Evolutionary conservation across 1,284 basidiomycete species (phyloP), one percentile per base, ranked within the genome.

Genomic region (Marasmius tenuissimus): DNA sequence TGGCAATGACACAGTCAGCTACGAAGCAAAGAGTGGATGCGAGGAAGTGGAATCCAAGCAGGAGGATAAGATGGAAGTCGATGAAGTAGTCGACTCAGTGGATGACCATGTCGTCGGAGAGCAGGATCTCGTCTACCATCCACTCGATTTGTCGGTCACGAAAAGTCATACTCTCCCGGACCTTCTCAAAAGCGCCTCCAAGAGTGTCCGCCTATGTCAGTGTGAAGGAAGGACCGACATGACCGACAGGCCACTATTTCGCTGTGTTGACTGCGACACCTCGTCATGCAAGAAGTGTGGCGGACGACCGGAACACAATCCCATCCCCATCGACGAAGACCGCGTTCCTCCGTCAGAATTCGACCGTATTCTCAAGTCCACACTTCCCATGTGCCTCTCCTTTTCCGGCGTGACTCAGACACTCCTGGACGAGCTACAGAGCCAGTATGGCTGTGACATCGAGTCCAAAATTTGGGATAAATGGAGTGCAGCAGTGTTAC

Each of bases 141-240:
- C 87, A 0, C 79, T 97, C 27, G 88, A 96, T 70, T 79, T 97
- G 22, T 84, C 88, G 0, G 81, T 85, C 57, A 82, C 83, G 0
- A 75, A 78, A 18, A 70, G 75, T 10, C 72, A 75, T 16, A 73
- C 85, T 1, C 77, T 95, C 39, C 33, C 76, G 1, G 78, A 83
- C 18, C 77, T 97, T 14, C 81, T 97, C 35, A 72, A 73, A 7
- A 77, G 84, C 12, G 96, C 96, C 0, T 75, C 84, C 61, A 81
- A 82, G 63, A 95, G 92, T 64, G 82, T 88, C 3, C 87, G 96
- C 22, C 84, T 95, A 33, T 98, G 96, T 71, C 80, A 83, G 27
- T 98, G 96, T 71, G 96, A 98, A 74, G 96, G 96, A 2, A 89
- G 93, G 14, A 84, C 86, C 37, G 90, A 87, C 62, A 88, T 93